phyloP scores from a whole-genome alignment of 495 filamentous ascomycete species.

The Peziza echinospora region DNA sequence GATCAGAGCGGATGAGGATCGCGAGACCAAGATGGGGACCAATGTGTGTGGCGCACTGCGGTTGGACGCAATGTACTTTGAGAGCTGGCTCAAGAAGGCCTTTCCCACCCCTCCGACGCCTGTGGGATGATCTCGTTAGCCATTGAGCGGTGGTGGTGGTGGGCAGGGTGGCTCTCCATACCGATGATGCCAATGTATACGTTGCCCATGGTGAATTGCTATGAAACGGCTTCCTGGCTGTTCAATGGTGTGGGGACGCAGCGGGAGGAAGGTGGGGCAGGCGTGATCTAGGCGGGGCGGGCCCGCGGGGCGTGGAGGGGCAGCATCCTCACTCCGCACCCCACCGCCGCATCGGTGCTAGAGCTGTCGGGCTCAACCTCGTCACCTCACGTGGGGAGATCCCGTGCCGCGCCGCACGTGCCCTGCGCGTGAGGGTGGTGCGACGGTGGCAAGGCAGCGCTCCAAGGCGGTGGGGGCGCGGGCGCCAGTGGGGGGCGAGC shows the following conservation, averaged over 20 bases:
- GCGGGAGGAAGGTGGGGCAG: neutral
- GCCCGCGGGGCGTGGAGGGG: too few relatives aligned
- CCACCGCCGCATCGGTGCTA: neutral
- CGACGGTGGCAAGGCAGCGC: too few relatives aligned
- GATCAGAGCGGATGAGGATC: constrained; percentile 56
- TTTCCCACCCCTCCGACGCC: constrained; percentile 86
- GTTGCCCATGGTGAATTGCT: constrained; percentile 9
- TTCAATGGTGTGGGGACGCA: neutral
- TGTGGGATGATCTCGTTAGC: constrained; percentile 17
- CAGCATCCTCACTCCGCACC: too few relatives aligned
- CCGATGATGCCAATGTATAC: constrained; percentile 23
- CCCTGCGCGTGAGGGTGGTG: too few relatives aligned
- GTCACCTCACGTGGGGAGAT: neutral
- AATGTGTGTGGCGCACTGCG: constrained; percentile 32
- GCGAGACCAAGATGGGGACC: constrained; percentile 56
- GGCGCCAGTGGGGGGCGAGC: too few relatives aligned
- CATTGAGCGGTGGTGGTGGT: neutral
- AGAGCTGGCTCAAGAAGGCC: constrained; percentile 67
- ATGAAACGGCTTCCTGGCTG: neutral
- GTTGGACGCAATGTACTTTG: constrained; percentile 31
- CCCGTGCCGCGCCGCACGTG: neutral
- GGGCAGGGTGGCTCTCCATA: constrained; percentile 3
- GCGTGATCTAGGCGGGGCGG: neutral
- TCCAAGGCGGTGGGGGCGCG: too few relatives aligned
- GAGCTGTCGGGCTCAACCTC: too few relatives aligned